Evolutionary conservation across 768 basidiomycete genomes (phyloP), one percentile per base, ranked within the genome.

Genomic region (Zangia roseola): DNA sequence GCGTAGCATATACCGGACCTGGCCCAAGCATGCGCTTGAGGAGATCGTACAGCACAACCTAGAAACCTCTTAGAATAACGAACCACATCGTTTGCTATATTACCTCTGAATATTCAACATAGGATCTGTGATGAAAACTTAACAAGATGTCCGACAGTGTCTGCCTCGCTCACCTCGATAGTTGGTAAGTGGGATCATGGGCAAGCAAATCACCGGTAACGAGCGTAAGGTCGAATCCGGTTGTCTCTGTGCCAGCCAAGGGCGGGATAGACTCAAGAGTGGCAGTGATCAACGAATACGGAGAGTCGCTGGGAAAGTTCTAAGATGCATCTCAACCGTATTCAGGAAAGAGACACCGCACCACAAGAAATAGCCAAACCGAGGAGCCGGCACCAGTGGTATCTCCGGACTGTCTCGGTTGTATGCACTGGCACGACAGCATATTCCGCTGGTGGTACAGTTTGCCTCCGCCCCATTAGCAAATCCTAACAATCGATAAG

Each of bases 141-240:
- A 44, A 49, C 40, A 42, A 36, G 21, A 42, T 5, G 26, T 13
- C 19, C n/a, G 24, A 40, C 6, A 16, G 23, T 9, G 6, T 38
- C 21, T 33, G 21, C 23, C n/a, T 13, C 7, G 52, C 74, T 50
- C 49, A 80, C 82, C 82, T 75, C 8, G 80, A 82, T 30, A 81
- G 66, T 58, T 89, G 79, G 46, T 79, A 80, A 35, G 81, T 78
- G 13, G 77, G 68, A 63, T 90, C 88, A 62, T 91, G 88, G 8
- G 83, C 79, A 31, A 88, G 78, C 35, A 91, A 63, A 61, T 91
- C 88, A 20, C 88, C 88, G 0, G 88, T 91, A 58, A 77, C 88
- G n/a, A 91, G 40, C 0, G 79, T 77, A 62, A 81, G 88, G 23
- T 75, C 74, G 59, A 89, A 86, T 3, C 83, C 84, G 13, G 72